These are phyloP conservation scores for Lactarius psammicola DNA, from an alignment of 768 basidiomycete species.

Conservation along the genomic window DNA sequence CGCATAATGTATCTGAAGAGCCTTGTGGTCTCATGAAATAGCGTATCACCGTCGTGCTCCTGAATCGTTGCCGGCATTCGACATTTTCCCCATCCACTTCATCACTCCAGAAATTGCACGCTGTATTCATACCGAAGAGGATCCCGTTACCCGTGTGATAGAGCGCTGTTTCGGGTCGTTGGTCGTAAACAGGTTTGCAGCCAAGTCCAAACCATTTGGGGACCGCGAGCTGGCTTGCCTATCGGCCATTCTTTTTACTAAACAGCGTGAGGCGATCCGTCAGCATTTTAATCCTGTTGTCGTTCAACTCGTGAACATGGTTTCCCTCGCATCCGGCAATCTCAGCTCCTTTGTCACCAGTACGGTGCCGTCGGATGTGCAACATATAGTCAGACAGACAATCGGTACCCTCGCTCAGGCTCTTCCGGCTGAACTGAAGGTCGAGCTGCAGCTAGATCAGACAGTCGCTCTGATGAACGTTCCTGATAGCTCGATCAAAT, in stretches of 20 bases:
- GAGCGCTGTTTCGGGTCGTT: neutral
- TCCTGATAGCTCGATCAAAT: neutral
- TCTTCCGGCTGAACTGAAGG: neutral
- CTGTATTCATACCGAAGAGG: neutral
- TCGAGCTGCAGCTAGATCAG: neutral
- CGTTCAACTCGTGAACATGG: neutral
- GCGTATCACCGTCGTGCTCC: neutral
- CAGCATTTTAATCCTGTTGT: neutral
- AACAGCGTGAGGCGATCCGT: neutral
- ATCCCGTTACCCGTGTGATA: neutral
- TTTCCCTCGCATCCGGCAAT: neutral
- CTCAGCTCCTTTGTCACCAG: neutral
- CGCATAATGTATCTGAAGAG: neutral
- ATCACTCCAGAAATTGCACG: neutral
- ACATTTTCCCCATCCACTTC: neutral
- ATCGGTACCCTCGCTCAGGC: neutral
- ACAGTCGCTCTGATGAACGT: neutral
- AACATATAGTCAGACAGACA: neutral
- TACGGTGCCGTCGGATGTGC: neutral
- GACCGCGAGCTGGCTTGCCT: neutral
- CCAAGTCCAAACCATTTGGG: neutral
- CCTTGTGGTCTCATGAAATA: neutral
- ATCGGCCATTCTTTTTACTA: neutral
- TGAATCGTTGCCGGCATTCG: neutral
- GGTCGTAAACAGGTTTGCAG: neutral